Percentiles rank a stretch among this genome's conserved stretches.
Conservation (phyloP, 768 basidiomycete genomes). For the Boletus reticulatus region DNA sequence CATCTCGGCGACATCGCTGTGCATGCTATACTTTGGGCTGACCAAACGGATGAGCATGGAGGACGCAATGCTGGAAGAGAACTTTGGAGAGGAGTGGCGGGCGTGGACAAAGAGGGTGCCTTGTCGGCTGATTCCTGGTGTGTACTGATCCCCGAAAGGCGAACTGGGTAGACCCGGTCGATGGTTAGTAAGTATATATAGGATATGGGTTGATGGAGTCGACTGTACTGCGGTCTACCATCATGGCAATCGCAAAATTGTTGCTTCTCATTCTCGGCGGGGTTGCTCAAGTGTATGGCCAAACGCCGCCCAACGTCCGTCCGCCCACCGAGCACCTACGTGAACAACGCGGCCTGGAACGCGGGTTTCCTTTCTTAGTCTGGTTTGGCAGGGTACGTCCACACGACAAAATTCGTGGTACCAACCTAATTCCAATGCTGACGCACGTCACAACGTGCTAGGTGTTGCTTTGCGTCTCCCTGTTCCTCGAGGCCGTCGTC, state of each 20-base stretch:
- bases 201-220: too few relatives aligned
- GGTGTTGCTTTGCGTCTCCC: not conserved
- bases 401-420: not conserved
- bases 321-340: conserved; percentile 12
- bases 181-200: too few relatives aligned
- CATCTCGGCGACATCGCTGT: not conserved
- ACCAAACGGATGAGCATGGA: conserved; percentile 24
- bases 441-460: not conserved
- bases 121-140: conserved; percentile 6
- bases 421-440: not conserved
- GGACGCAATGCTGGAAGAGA: conserved; percentile 27
- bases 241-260: conserved; percentile 4
- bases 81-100: conserved; percentile 28
- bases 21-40: rapidly evolving
- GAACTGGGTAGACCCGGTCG: too few relatives aligned
- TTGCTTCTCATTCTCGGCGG: conserved; percentile 4
- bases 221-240: too few relatives aligned
- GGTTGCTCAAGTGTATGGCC: not conserved
- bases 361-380: rapidly evolving
- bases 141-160: not conserved
- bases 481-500: conserved; percentile 2
- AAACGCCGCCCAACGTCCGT: conserved; percentile 15
- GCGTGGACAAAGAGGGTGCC: conserved; percentile 23
- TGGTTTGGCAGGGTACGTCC: too few relatives aligned
- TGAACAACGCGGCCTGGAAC: conserved; percentile 9